Evolutionary conservation across 352 stramenopile species (phyloP).

Genomic region (Pythium pyrilobum): DNA sequence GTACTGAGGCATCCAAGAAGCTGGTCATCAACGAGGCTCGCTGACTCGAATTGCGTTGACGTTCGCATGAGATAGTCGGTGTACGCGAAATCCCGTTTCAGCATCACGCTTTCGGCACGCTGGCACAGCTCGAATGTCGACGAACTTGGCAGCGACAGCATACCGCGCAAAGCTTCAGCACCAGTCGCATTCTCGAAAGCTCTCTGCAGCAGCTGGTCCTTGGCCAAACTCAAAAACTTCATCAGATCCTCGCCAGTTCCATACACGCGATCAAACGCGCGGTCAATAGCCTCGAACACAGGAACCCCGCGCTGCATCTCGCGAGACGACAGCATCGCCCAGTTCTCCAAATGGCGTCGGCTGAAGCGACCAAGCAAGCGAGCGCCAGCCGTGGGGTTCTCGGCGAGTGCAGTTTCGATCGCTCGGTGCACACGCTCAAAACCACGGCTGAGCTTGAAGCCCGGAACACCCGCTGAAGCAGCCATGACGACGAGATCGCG

Average conservation of each 20-base stretch:
- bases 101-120: conserved; percentile 36
- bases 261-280: conserved; percentile 67
- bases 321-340: conserved; percentile 53
- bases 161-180: conserved; percentile 5
- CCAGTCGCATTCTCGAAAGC: conserved; percentile 23
- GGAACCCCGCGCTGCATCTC: conserved; percentile 50
- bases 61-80: conserved; percentile 48
- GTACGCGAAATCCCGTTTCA: conserved; percentile 58
- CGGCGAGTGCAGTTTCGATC: conserved; percentile 31
- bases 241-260: conserved; percentile 32
- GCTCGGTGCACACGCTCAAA: conserved; percentile 58
- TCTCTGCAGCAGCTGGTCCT: conserved; percentile 25
- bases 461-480: conserved; percentile 47
- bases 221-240: conserved; percentile 31
- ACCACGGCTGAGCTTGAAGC: conserved; percentile 52
- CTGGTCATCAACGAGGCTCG: conserved; percentile 5
- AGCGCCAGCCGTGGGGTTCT: conserved; percentile 10
- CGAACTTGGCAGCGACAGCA: conserved; percentile 6
- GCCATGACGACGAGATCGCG: conserved; percentile 70
- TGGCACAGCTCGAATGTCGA: conserved; percentile 64
- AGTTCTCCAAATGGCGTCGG: conserved; percentile 70
- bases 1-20: conserved; percentile 7
- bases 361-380: conserved; percentile 44
- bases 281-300: conserved; percentile 5
- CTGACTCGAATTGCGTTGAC: conserved; percentile 3